A percentile compares a stretch with the other conserved stretches of the same genome.
phyloP scores from a whole-genome alignment of 345 rosid genomes.

The Moricandia arvensis region DNA sequence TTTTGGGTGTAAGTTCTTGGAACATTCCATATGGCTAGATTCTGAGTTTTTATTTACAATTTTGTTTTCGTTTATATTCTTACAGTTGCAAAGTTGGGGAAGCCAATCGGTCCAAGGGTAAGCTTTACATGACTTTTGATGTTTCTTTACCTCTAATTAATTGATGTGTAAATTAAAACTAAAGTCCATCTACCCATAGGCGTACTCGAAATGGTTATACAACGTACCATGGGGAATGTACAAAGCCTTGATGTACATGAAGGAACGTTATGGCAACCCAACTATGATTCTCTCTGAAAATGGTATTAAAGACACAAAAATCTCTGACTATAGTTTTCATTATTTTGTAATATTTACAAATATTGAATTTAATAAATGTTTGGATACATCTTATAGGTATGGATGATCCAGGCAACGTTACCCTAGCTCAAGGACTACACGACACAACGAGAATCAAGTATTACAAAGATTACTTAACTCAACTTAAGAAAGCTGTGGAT shows the following conservation, averaged over 20 bases:
- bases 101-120: conserved; percentile 80
- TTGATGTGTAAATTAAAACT: not conserved
- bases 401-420: conserved; percentile 90
- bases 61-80: not conserved
- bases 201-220: not conserved
- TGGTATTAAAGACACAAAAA: conserved; percentile 45
- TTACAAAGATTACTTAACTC: conserved; percentile 68
- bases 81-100: conserved; percentile 64
- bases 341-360: not conserved
- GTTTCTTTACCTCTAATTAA: not conserved
- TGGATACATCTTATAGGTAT: conserved; percentile 50
- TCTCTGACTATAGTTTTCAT: not conserved
- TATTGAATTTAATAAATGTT: not conserved
- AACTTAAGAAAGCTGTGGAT: conserved; percentile 78
- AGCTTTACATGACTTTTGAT: conserved; percentile 6
- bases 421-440: conserved; percentile 60
- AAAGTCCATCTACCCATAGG: not conserved
- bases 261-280: conserved; percentile 90
- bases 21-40: not conserved
- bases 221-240: conserved; percentile 7
- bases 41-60: not conserved
- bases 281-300: conserved; percentile 79
- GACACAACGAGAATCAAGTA: conserved; percentile 79
- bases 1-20: conserved; percentile 63
- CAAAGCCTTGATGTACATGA: conserved; percentile 47